Conservation (phyloP, 441 rosid species). For the Mallotus repandus region DNA sequence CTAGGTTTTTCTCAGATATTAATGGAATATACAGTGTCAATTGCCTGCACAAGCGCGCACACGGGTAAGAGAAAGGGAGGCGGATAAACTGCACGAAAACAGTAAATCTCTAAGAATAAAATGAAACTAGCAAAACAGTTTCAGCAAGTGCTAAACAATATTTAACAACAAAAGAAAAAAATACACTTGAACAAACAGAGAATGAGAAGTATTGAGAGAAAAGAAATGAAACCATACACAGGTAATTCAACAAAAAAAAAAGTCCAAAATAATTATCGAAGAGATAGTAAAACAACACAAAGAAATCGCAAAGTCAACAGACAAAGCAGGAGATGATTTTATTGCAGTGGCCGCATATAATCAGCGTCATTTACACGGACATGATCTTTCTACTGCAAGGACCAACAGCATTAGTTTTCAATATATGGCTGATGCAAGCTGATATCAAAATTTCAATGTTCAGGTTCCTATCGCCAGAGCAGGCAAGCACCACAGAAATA, state of each 20-base stretch:
- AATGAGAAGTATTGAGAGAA: not conserved
- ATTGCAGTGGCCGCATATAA: not conserved
- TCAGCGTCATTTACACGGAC: not conserved
- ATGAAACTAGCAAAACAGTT: not conserved
- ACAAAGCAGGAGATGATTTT: not conserved
- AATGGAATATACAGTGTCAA: too few relatives aligned
- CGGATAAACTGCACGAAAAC: too few relatives aligned
- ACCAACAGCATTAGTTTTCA: not conserved
- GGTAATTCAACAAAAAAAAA: not conserved
- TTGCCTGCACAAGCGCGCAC: too few relatives aligned
- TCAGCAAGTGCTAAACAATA: not conserved
- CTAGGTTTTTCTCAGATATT: too few relatives aligned
- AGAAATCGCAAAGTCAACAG: not conserved
- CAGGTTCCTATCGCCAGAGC: too few relatives aligned
- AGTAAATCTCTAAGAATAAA: too few relatives aligned
- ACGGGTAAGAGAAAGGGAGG: too few relatives aligned
- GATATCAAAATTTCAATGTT: not conserved
- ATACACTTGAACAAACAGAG: not conserved
- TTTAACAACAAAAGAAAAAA: too few relatives aligned
- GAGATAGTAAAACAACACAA: not conserved
- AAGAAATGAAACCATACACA: not conserved
- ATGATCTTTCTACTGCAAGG: not conserved
- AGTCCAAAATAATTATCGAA: not conserved
- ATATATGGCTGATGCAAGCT: not conserved
- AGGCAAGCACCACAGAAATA: slow-evolving; percentile 5